Base-by-base conservation (phyloP, 2,329 filamentous ascomycete species). In the Aspergillus spinulosporus region DNA sequence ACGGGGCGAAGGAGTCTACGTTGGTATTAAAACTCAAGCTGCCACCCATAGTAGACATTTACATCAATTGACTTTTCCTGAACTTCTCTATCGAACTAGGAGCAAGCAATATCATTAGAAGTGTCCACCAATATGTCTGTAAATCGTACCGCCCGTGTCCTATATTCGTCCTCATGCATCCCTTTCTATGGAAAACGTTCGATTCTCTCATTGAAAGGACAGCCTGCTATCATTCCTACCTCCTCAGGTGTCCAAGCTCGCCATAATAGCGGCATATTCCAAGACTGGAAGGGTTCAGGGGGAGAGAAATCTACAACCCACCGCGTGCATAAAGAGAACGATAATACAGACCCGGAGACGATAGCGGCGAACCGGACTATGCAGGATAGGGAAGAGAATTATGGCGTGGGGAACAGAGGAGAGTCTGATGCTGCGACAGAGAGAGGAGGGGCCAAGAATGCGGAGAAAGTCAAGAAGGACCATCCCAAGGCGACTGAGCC, bases 401-500 rank as follows among this genome's bases (percentile, higher is more conserved):
- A 28, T 28, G 49, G 49, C n/a, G 31, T 21, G 62, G 61, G 12
- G 11, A 42, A 28, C 26, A 54, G 12, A 4, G 51, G 34, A n/a
- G 28, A 15, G 21, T 54, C 49, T 14, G 31, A 45, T 14, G 49
- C 43, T 8, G 75, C 69, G 31, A 74, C 71, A 8, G 72, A 79
- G 61, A 68, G 72, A 52, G 74, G 76, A 51, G 69, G 72, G 21
- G 61, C 61, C 6, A 65, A 70, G 15, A 66, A 68, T 43, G 70
- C 70, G 44, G 64, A 72, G 62, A 75, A 75, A 64, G 74, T 76
- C 3, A 78, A 81, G 66, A 58, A 76, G 60, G 78, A 80, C 50
- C 71, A 77, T 68, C 80, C 79, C 6, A 52, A 52, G 40, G 49
- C 49, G n/a, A 80, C 80, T 2, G 74, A 73, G 61, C 79, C 78